These are phyloP conservation scores for Pseudopithomyces maydicus DNA, from an alignment of 2,329 filamentous ascomycete species.

Conservation along the genomic window DNA sequence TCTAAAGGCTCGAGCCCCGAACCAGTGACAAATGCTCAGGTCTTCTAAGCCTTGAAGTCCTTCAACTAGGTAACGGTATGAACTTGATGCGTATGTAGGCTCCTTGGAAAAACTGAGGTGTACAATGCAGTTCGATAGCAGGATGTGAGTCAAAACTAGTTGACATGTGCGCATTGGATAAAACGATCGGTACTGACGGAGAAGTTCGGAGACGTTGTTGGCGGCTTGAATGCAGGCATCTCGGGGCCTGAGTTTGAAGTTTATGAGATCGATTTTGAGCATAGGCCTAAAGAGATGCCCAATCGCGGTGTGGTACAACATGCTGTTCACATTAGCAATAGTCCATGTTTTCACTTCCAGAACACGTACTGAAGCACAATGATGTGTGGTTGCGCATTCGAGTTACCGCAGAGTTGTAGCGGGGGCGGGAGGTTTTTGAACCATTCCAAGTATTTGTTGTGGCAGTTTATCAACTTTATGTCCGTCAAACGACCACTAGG, in stretches of 20 bases:
- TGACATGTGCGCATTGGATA: conserved; percentile 50
- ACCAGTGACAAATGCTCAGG: conserved; percentile 50
- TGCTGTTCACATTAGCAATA: conserved; percentile 34
- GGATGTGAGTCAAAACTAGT: conserved; percentile 45
- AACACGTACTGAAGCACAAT: conserved; percentile 73
- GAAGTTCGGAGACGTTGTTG: conserved; percentile 50
- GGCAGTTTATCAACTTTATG: conserved; percentile 65
- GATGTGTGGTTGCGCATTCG: conserved; percentile 72
- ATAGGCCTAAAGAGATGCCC: conserved; percentile 75
- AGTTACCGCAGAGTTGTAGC: conserved; percentile 54
- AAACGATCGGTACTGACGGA: conserved; percentile 49
- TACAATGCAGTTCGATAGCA: conserved; percentile 51
- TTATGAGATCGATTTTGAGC: conserved; percentile 64
- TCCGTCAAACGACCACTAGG: conserved; percentile 69
- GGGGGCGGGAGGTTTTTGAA: conserved; percentile 70
- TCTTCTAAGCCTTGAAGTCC: conserved; percentile 49
- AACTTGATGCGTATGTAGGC: conserved; percentile 28
- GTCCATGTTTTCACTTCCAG: not conserved
- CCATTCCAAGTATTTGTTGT: conserved; percentile 73
- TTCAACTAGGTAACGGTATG: conserved; percentile 47
- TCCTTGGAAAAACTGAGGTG: conserved; percentile 52
- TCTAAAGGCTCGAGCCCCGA: conserved; percentile 49
- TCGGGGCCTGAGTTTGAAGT: conserved; percentile 66
- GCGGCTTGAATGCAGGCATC: conserved; percentile 65
- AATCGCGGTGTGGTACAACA: conserved; percentile 75